phyloP scores from a whole-genome alignment of 768 basidiomycete genomes.

The Lyophyllum atratum region DNA sequence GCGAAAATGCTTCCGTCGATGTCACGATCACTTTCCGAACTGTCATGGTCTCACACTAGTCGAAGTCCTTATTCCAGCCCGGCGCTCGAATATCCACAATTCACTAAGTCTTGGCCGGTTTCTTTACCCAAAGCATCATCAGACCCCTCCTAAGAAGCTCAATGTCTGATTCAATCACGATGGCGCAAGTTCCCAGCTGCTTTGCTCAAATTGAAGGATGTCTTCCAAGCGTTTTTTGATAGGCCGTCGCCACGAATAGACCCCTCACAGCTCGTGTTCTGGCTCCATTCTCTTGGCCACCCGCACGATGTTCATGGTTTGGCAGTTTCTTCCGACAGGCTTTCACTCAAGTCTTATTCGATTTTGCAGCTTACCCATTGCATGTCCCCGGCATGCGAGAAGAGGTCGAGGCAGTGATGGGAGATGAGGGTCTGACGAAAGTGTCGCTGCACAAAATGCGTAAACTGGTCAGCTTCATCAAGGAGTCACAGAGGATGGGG shows the following conservation, averaged over 20 bases:
- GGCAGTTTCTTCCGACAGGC: conserved; percentile 25
- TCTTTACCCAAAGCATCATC: not conserved
- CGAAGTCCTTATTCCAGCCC: not conserved
- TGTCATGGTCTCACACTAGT: not conserved
- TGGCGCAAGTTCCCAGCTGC: not conserved
- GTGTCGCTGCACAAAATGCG: conserved; percentile 38
- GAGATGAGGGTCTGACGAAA: conserved; percentile 39
- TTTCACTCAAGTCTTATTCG: conserved; percentile 35
- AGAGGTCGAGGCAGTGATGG: conserved; percentile 39
- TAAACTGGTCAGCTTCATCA: conserved; percentile 47
- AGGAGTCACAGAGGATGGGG: conserved; percentile 36
- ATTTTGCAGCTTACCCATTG: conserved; percentile 36
- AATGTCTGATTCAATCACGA: not conserved
- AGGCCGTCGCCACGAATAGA: not conserved
- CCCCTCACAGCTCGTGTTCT: not conserved
- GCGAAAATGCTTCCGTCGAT: not conserved
- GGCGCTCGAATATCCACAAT: not conserved
- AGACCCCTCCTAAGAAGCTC: too few species aligned
- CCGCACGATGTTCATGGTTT: conserved; percentile 41
- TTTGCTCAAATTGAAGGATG: not conserved
- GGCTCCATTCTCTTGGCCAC: conserved; percentile 37
- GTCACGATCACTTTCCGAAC: not conserved
- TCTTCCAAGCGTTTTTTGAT: not conserved
- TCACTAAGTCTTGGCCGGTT: not conserved
- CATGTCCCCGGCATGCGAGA: conserved; percentile 37